Evolutionary conservation across 2,329 filamentous ascomycete genomes (phyloP).

Genomic region (Alternaria sp.): DNA sequence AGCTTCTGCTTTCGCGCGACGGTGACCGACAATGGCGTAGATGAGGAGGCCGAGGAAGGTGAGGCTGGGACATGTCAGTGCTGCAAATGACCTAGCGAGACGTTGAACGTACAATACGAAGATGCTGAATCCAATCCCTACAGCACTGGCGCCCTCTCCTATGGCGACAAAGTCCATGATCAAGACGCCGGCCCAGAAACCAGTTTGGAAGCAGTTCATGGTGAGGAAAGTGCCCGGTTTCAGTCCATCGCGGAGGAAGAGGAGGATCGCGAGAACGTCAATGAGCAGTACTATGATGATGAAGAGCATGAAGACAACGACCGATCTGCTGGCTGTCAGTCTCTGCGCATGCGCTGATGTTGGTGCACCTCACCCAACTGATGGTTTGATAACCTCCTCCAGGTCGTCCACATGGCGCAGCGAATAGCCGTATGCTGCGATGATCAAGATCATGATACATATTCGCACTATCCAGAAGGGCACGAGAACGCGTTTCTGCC

Average conservation of each 20-base stretch:
- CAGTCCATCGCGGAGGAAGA: slow-evolving; percentile 45
- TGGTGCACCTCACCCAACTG: slow-evolving; percentile 31
- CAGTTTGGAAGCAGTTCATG: slow-evolving; percentile 49
- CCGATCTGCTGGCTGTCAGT: slow-evolving; percentile 38
- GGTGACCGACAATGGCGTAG: slow-evolving; percentile 51
- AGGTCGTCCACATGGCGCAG: slow-evolving; percentile 31
- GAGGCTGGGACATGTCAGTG: slow-evolving; percentile 36
- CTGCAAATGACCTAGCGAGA: not conserved
- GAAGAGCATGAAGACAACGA: slow-evolving; percentile 46
- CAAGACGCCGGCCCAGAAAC: slow-evolving; percentile 46
- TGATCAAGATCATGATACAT: slow-evolving; percentile 45
- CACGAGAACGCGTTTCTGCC: slow-evolving; percentile 52
- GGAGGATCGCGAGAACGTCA: slow-evolving; percentile 47
- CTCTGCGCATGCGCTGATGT: not conserved
- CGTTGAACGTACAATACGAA: slow-evolving; percentile 46
- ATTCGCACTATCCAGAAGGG: slow-evolving; percentile 51
- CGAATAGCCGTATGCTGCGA: slow-evolving; percentile 39
- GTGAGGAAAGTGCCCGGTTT: slow-evolving; percentile 47
- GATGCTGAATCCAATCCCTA: slow-evolving; percentile 39
- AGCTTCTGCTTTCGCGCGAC: slow-evolving; percentile 48
- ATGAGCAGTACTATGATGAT: slow-evolving; percentile 46
- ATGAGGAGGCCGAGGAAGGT: slow-evolving; percentile 52
- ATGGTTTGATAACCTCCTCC: slow-evolving; percentile 29
- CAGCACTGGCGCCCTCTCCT: slow-evolving; percentile 28
- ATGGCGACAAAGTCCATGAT: slow-evolving; percentile 46